Evolutionary conservation across 192 early-diverging fungal species (phyloP), one percentile per base, ranked within the genome.

Genomic region (Powellomyces hirtus): DNA sequence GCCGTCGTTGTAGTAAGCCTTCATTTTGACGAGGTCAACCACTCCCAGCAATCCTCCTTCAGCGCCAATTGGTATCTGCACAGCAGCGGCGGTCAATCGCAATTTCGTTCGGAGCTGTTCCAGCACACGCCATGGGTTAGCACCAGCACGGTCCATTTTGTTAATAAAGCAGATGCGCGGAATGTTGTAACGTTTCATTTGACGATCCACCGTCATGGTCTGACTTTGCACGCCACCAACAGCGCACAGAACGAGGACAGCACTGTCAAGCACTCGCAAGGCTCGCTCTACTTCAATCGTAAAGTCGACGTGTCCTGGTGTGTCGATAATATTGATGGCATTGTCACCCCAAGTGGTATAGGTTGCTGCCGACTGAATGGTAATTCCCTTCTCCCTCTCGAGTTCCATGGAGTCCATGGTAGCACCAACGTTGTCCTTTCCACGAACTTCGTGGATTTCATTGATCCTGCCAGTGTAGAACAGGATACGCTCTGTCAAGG

Each of bases 341-440:
- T 86, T 77, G 35, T 82, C 64, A 16, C 68, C 62, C 87, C 87
- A 89, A 6, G 71, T 71, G 67, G 94, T 90, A 4, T 94, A 93
- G 50, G 96, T 97, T 4, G 94, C 92, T 0, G 97, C 97, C 1
- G 90, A 91, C 62, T 94, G 94, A 64, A 99, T 99, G 0, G 97
- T 97, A 50, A 99, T 99, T 0, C 95, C 97, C 44, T 94, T 96
- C 76, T 98, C 97, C 64, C 95, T 85, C 82, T 97, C 97, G 24
- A 97, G 83, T 29, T 97, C 95, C 97, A 98, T 98, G 37, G 93
- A 96, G 80, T 99, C 97, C 97, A 99, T 99, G 71, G 94, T 97
- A 13, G 97, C 97, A 57, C 95, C 97, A 38, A 96, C 93, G 62
- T 90, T 83, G 76, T 99, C 83, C 73, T 81, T 81, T 1, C 83